These are phyloP conservation scores for Logfia minima DNA, from an alignment of 129 eudicot genomes.

Conservation along the genomic window DNA sequence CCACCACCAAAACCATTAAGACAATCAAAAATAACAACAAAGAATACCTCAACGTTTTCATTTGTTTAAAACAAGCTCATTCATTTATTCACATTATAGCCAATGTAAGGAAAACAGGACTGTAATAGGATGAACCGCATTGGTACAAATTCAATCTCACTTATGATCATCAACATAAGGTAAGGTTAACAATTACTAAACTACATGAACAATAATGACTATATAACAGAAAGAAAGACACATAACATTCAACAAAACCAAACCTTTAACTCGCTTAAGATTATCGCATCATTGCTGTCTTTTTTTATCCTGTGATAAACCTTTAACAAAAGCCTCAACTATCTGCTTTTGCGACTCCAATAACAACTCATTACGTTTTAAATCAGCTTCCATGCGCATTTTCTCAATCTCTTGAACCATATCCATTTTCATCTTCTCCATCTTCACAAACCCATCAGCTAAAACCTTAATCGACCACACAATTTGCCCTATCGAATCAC, in stretches of 20 bases:
- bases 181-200: background rate
- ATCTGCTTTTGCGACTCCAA: slow-evolving; percentile 73
- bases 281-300: slow-evolving; percentile 6
- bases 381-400: slow-evolving; percentile 74
- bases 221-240: background rate
- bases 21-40: background rate
- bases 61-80: background rate
- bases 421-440: slow-evolving; percentile 95
- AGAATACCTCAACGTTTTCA: background rate
- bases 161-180: slow-evolving; percentile 17
- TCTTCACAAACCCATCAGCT: slow-evolving; percentile 81
- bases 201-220: slow-evolving; percentile 10
- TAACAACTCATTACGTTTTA: slow-evolving; percentile 71
- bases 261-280: slow-evolving; percentile 1
- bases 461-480: slow-evolving; percentile 60
- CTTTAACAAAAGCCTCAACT: slow-evolving; percentile 76
- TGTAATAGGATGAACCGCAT: slow-evolving; percentile 10
- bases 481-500: slow-evolving; percentile 47
- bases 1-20: background rate
- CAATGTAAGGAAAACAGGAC: background rate
- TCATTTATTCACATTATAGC: slow-evolving; percentile 13
- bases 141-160: slow-evolving; percentile 15
- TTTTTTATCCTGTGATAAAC: slow-evolving; percentile 51
- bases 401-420: slow-evolving; percentile 85
- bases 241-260: slow-evolving; percentile 22